Conservation (phyloP, 768 basidiomycete species). For the Pleurotus platypus region DNA sequence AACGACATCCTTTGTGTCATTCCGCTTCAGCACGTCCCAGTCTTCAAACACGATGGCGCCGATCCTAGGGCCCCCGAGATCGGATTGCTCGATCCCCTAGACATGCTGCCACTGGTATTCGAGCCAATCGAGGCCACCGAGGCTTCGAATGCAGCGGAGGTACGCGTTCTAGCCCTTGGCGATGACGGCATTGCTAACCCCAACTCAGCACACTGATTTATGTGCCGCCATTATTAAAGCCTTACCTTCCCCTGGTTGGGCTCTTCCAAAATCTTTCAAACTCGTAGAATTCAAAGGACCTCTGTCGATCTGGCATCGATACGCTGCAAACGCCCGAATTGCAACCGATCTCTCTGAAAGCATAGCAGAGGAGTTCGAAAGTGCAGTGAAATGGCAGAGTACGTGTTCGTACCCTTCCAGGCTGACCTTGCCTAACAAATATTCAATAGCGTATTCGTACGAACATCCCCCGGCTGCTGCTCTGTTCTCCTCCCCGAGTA, state of each 20-base stretch:
- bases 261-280: conserved; percentile 15
- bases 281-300: conserved; percentile 29
- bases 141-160: background rate
- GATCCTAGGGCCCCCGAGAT: conserved; percentile 33
- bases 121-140: conserved; percentile 14
- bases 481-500: conserved; percentile 40
- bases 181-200: no score
- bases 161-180: background rate
- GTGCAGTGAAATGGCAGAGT: conserved; percentile 56
- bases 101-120: conserved; percentile 46
- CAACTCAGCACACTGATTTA: conserved; percentile 25
- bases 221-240: conserved; percentile 19
- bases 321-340: conserved; percentile 31
- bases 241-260: conserved; percentile 24
- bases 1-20: conserved; percentile 44
- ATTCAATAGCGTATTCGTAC: conserved; percentile 38
- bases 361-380: conserved; percentile 43
- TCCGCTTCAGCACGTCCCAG: conserved; percentile 41
- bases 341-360: conserved; percentile 29
- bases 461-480: conserved; percentile 45
- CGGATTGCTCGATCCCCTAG: conserved; percentile 50
- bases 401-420: conserved; percentile 8
- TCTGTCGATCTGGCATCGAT: conserved; percentile 40
- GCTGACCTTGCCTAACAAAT: background rate
- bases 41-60: conserved; percentile 35